phyloP scores from a whole-genome alignment of 2,329 filamentous ascomycete genomes.

The Claviceps pazoutovae region DNA sequence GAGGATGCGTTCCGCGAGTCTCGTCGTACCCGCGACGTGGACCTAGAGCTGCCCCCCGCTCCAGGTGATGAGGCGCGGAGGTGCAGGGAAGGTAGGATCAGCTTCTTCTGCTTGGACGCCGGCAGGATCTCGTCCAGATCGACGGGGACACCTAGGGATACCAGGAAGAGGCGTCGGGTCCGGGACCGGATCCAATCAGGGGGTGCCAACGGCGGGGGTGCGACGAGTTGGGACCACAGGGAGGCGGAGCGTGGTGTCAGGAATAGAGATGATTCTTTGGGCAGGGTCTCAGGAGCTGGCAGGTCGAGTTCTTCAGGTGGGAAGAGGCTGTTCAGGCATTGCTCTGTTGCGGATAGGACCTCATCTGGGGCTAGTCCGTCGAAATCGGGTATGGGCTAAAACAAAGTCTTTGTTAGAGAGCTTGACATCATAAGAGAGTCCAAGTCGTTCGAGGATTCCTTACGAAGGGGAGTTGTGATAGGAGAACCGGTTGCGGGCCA shows the following conservation, averaged over 20 bases:
- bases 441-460: slow-evolving; percentile 8
- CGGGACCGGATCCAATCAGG: slow-evolving; percentile 96
- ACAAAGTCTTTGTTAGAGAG: slow-evolving; percentile 9
- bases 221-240: slow-evolving; percentile 91
- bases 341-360: slow-evolving; percentile 44
- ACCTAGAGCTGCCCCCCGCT: slow-evolving; percentile 40
- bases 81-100: slow-evolving; percentile 81
- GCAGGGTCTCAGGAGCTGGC: slow-evolving; percentile 34
- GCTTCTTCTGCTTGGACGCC: slow-evolving; percentile 94
- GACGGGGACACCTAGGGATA: slow-evolving; percentile 88
- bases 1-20: slow-evolving; percentile 39
- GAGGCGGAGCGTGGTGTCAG: slow-evolving; percentile 77
- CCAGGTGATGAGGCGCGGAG: slow-evolving; percentile 44
- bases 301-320: slow-evolving; percentile 40
- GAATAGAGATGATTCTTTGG: slow-evolving; percentile 52
- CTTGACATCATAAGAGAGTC: background rate
- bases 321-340: slow-evolving; percentile 55
- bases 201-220: slow-evolving; percentile 83
- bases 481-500: slow-evolving; percentile 20
- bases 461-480: slow-evolving; percentile 32
- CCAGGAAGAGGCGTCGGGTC: slow-evolving; percentile 85
- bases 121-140: slow-evolving; percentile 96
- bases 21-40: slow-evolving; percentile 31
- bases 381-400: slow-evolving; percentile 54
- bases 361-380: slow-evolving; percentile 46